Evolutionary conservation across 1,284 basidiomycete species (phyloP).

Genomic region (Tilletia setariae): DNA sequence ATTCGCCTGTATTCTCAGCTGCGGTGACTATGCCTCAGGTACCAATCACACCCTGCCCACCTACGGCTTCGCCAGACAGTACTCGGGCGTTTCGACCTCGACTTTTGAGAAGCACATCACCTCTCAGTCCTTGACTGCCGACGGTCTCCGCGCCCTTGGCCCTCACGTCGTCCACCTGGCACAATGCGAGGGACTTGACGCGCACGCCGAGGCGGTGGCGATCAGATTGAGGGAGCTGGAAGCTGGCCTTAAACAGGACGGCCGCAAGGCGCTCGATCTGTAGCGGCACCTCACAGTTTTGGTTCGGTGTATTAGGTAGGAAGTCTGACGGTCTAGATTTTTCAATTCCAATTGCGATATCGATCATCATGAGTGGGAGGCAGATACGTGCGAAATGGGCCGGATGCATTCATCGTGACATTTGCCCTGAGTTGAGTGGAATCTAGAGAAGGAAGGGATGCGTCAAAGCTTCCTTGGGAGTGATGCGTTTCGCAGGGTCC

Average conservation of each 20-base stretch:
- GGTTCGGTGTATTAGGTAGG: too few relatives aligned
- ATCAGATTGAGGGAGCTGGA: conserved; percentile 45
- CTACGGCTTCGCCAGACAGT: conserved; percentile 86
- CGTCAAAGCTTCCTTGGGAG: conserved; percentile 77
- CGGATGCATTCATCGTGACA: too few relatives aligned
- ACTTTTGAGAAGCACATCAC: conserved; percentile 99
- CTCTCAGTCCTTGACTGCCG: conserved; percentile 79
- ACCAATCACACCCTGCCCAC: conserved; percentile 83
- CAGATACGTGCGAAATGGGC: too few relatives aligned
- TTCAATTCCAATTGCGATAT: background rate
- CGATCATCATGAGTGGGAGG: too few relatives aligned
- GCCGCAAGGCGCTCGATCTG: conserved; percentile 5
- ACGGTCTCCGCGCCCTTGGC: conserved; percentile 75
- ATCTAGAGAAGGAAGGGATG: conserved; percentile 69
- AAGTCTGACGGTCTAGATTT: too few relatives aligned
- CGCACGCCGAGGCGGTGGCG: conserved; percentile 68
- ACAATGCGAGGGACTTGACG: conserved; percentile 89
- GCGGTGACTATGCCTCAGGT: conserved; percentile 96
- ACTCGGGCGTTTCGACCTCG: conserved; percentile 92
- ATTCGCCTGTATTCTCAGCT: conserved; percentile 60
- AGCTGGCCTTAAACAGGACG: background rate
- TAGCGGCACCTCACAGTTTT: too few relatives aligned
- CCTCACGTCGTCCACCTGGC: conserved; percentile 86
- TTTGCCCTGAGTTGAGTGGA: too few relatives aligned
- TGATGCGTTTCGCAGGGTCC: conserved; percentile 82